A percentile compares a stretch with the other conserved stretches of the same genome.
Evolutionary conservation across 2,329 filamentous ascomycete species (phyloP).

Genomic region (Xylariaceae sp.): DNA sequence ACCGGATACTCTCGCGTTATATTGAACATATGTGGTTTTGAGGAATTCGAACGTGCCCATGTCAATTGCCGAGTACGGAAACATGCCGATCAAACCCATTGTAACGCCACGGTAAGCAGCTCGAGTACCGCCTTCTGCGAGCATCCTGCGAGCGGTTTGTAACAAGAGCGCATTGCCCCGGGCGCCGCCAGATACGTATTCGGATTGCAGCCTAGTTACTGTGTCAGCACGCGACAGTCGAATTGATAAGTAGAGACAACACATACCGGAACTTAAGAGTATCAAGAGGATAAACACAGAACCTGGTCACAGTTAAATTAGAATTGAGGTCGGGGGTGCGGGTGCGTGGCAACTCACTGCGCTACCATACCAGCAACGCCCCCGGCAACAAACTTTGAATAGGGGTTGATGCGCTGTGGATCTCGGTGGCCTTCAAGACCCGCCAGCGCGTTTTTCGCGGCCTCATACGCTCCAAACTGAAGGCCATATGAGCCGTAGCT

Average conservation of each 20-base stretch:
- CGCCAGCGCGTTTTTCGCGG: constrained; percentile 81
- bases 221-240: constrained; percentile 17
- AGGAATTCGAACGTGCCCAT: constrained; percentile 92
- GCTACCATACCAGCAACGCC: constrained; percentile 91
- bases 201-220: constrained; percentile 80
- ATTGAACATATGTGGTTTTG: constrained; percentile 67
- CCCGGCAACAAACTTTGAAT: constrained; percentile 86
- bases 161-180: constrained; percentile 78
- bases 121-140: constrained; percentile 65
- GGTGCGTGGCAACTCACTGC: constrained; percentile 55
- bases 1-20: constrained; percentile 63
- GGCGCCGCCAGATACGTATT: constrained; percentile 80
- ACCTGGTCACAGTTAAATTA: constrained; percentile 45
- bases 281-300: constrained; percentile 91
- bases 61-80: constrained; percentile 95
- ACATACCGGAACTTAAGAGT: constrained; percentile 64
- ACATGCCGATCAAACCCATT: constrained; percentile 93
- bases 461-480: constrained; percentile 90
- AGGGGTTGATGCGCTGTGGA: constrained; percentile 70
- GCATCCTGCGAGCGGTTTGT: constrained; percentile 84
- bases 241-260: neutral
- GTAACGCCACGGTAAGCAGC: constrained; percentile 88
- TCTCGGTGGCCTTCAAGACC: constrained; percentile 85
- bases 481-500: constrained; percentile 16
- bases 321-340: neutral